A percentile compares a stretch with the other conserved stretches of the same genome.
Conservation (phyloP, 2,329 filamentous ascomycete genomes). For the Venturia oleaginea region DNA sequence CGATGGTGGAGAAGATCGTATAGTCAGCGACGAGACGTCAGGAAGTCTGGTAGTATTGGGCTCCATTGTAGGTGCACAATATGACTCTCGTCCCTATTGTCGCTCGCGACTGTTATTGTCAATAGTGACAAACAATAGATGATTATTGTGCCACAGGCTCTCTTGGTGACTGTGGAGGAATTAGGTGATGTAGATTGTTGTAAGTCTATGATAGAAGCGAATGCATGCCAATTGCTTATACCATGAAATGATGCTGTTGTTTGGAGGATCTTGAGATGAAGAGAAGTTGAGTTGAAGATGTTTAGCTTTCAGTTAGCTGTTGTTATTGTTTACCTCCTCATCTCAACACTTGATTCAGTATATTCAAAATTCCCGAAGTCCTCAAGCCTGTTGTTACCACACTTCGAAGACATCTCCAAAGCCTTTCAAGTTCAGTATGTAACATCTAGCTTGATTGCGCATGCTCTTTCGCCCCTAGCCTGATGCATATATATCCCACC, state of each 20-base stretch:
- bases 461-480: no score
- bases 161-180: background rate
- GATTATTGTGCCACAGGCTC: background rate
- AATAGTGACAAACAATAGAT: background rate
- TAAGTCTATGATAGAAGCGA: background rate
- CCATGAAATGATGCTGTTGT: background rate
- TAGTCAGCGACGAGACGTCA: background rate
- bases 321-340: conserved; percentile 1
- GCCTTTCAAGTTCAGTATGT: no score
- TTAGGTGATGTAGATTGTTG: background rate
- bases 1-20: background rate
- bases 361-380: background rate
- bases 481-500: no score
- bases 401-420: no score
- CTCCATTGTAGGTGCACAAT: background rate
- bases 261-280: background rate
- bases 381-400: no score
- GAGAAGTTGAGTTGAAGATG: background rate
- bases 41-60: background rate
- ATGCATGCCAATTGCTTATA: background rate
- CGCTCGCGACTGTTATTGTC: background rate
- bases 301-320: background rate
- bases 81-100: background rate
- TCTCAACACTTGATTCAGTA: background rate
- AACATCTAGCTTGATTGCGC: no score